A percentile compares a stretch with the other conserved stretches of the same genome.
phyloP scores from a whole-genome alignment of 176 grass and related monocot species.

The Aegilops longissima region DNA sequence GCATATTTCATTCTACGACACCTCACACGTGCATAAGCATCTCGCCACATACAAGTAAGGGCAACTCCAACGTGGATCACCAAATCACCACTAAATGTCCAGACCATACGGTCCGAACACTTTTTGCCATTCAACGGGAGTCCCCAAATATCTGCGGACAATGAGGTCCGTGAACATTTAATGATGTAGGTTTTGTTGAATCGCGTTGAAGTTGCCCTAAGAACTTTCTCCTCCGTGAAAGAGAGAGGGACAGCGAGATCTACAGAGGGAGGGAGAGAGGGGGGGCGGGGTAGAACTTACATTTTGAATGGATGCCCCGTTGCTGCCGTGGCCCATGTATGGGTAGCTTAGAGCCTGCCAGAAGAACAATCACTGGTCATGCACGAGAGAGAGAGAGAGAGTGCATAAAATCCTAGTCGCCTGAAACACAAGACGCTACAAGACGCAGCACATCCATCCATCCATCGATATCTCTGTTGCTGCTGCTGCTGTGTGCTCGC shows the following conservation, averaged over 20 bases:
- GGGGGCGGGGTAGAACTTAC: conserved; percentile 40
- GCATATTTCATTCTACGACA: not conserved
- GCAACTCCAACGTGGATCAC: too few relatives aligned
- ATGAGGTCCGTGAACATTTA: too few relatives aligned
- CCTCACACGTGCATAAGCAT: conserved; percentile 30
- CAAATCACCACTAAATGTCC: too few relatives aligned
- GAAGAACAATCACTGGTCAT: conserved; percentile 33
- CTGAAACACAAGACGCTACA: conserved; percentile 40
- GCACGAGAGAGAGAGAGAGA: not conserved
- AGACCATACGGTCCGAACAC: too few relatives aligned
- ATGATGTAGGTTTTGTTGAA: too few relatives aligned
- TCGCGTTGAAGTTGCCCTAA: too few relatives aligned
- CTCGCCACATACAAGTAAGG: not conserved
- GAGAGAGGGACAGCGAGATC: conserved; percentile 3
- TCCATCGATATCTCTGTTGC: conserved; percentile 2
- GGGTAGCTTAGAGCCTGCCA: conserved; percentile 86
- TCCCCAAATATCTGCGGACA: too few relatives aligned
- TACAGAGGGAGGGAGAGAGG: conserved; percentile 23
- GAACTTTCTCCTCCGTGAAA: not conserved
- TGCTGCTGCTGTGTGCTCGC: conserved; percentile 13
- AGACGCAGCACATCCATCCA: conserved; percentile 20
- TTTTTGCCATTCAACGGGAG: too few relatives aligned
- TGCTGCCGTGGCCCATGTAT: conserved; percentile 65
- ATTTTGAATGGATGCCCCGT: conserved; percentile 50
- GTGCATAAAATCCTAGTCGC: not conserved